These are phyloP conservation scores for Sodiomyces alkalinus DNA, from an alignment of 2,329 filamentous ascomycete species.

Conservation along the genomic window DNA sequence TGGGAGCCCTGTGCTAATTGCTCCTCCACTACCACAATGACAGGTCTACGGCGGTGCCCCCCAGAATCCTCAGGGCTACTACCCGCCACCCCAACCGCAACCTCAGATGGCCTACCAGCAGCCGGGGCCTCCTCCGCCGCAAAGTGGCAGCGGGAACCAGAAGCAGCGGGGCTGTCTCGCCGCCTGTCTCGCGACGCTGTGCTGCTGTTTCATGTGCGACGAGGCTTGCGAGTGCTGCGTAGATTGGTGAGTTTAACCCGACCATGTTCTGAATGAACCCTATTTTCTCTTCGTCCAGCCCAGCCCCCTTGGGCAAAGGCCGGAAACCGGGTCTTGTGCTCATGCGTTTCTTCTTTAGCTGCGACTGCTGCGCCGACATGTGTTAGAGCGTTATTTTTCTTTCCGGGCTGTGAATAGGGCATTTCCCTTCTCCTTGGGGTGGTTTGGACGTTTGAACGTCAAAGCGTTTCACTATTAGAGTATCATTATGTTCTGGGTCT, in stretches of 20 bases:
- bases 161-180: conserved; percentile 21
- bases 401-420: too few species aligned
- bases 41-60: conserved; percentile 18
- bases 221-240: conserved; percentile 31
- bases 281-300: too few species aligned
- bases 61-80: conserved; percentile 16
- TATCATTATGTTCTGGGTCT: too few species aligned
- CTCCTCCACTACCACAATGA: conserved; percentile 2
- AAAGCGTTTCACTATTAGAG: too few species aligned
- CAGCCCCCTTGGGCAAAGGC: too few species aligned
- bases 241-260: conserved; percentile 21
- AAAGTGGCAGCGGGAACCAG: conserved; percentile 18
- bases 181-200: conserved; percentile 31
- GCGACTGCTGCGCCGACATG: conserved; percentile 19
- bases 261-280: too few species aligned
- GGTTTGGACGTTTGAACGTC: too few species aligned
- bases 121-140: conserved; percentile 16
- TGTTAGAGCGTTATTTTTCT: too few species aligned
- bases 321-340: too few species aligned
- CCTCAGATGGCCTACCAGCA: conserved; percentile 29
- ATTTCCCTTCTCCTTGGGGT: too few species aligned
- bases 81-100: conserved; percentile 19
- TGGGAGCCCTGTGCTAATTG: conserved; percentile 6
- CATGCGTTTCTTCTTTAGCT: too few species aligned
- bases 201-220: conserved; percentile 34